Percentiles rank a stretch among this genome's conserved stretches.
phyloP scores from a whole-genome alignment of 1,139 yeast genomes.

The Martiniozyma asiatica region DNA sequence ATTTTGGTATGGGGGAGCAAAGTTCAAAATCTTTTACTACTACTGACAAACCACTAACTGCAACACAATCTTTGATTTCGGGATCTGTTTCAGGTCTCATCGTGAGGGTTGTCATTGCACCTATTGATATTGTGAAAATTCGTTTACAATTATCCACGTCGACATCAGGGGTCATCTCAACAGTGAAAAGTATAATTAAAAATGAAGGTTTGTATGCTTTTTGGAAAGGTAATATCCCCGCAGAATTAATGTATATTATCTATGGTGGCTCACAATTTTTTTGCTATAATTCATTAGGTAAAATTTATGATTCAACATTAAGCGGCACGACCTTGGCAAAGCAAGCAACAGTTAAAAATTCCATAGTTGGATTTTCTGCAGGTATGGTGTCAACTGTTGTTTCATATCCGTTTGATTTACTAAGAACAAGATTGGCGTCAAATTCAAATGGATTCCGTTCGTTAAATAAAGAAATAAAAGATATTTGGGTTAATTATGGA shows the following conservation, averaged over 20 bases:
- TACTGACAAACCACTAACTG: not conserved
- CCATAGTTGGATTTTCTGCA: conserved; percentile 57
- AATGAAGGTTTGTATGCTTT: conserved; percentile 53
- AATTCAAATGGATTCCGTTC: conserved; percentile 35
- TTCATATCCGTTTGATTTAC: conserved; percentile 82
- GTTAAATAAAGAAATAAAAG: conserved; percentile 29
- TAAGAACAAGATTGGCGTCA: conserved; percentile 75
- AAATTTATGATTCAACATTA: conserved; percentile 20
- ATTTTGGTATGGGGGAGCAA: too few relatives aligned
- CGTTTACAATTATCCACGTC: conserved; percentile 52
- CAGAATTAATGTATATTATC: conserved; percentile 69
- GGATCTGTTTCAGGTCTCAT: conserved; percentile 24
- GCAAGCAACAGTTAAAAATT: conserved; percentile 18
- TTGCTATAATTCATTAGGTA: conserved; percentile 39
- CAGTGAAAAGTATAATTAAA: conserved; percentile 26
- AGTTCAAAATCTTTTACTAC: conserved; percentile 6
- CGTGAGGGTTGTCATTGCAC: conserved; percentile 63
- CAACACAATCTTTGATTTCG: conserved; percentile 17
- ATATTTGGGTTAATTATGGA: conserved; percentile 40
- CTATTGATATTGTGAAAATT: conserved; percentile 80
- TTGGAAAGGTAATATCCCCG: conserved; percentile 96
- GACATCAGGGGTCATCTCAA: conserved; percentile 23
- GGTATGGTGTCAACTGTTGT: conserved; percentile 61
- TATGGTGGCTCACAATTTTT: conserved; percentile 85
- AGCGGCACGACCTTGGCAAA: conserved; percentile 19